These are phyloP conservation scores for Diaporthe humulicola DNA, from an alignment of 2,329 filamentous ascomycete species.

Conservation along the genomic window DNA sequence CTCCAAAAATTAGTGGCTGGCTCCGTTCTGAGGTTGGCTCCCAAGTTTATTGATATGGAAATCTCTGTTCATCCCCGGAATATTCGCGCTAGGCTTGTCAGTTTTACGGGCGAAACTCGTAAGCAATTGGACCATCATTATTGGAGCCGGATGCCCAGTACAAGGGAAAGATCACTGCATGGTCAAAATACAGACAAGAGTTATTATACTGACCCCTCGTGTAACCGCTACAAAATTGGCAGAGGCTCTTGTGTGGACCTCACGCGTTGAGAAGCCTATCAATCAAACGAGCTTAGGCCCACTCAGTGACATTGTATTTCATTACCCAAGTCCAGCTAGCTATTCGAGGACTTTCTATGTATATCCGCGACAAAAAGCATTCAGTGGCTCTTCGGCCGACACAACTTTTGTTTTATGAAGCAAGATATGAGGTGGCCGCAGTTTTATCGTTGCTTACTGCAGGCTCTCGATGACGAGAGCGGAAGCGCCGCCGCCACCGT, in stretches of 20 bases:
- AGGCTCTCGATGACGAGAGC: slow-evolving; percentile 89
- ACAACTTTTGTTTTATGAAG: neutral
- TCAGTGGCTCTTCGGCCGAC: neutral
- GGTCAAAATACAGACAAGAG: too few relatives aligned
- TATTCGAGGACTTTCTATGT: neutral
- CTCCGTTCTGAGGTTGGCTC: neutral
- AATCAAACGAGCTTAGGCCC: neutral
- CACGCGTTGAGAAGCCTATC: neutral
- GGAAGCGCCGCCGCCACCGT: slow-evolving; percentile 95
- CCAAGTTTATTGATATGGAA: neutral
- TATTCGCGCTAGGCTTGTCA: neutral
- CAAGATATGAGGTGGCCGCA: too few relatives aligned
- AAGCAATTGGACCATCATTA: neutral
- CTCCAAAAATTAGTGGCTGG: neutral
- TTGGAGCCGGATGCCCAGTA: neutral
- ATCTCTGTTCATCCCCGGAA: neutral
- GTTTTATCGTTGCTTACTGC: slow-evolving; percentile 57
- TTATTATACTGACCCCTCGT: too few relatives aligned
- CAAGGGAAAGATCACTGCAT: too few relatives aligned
- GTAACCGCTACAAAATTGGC: too few relatives aligned
- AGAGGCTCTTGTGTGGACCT: neutral
- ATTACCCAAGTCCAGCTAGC: slow-evolving; percentile 22
- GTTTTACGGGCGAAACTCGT: neutral
- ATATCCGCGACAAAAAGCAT: neutral
- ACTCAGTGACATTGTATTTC: slow-evolving; percentile 2